Conservation (phyloP, 2,329 filamentous ascomycete genomes). For the Phoma sp. region DNA sequence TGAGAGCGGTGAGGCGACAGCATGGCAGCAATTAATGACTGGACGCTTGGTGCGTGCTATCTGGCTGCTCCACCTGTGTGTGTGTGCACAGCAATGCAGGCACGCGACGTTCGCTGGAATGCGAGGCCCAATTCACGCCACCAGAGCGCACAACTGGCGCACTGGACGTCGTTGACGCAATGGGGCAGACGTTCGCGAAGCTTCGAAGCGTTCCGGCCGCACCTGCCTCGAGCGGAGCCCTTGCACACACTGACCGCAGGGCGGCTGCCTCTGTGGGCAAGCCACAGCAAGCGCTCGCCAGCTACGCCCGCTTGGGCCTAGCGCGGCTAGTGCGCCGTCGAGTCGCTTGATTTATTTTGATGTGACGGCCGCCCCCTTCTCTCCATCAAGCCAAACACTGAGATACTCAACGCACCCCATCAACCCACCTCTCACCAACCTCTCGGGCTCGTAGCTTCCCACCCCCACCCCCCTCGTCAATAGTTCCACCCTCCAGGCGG, state of each 20-base stretch:
- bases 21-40: too few relatives aligned
- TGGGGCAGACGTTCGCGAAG: too few relatives aligned
- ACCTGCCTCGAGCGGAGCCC: slow-evolving; percentile 17
- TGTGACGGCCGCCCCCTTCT: slow-evolving; percentile 34
- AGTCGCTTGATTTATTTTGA: slow-evolving; percentile 37
- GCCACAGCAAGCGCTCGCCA: slow-evolving; percentile 36
- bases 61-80: too few relatives aligned
- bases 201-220: too few relatives aligned
- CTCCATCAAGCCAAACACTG: slow-evolving; percentile 45
- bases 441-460: slow-evolving; percentile 59
- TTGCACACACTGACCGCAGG: slow-evolving; percentile 10
- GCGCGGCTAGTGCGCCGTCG: slow-evolving; percentile 22
- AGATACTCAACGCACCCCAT: slow-evolving; percentile 38
- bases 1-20: too few relatives aligned
- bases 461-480: slow-evolving; percentile 61
- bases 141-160: too few relatives aligned
- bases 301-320: slow-evolving; percentile 34
- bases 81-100: too few relatives aligned
- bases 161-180: too few relatives aligned
- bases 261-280: slow-evolving; percentile 21
- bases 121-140: too few relatives aligned
- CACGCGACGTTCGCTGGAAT: too few relatives aligned
- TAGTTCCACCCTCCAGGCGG: slow-evolving; percentile 57
- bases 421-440: slow-evolving; percentile 42
- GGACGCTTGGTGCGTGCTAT: too few relatives aligned